phyloP scores from a whole-genome alignment of 2,329 filamentous ascomycete species.

The Aspergillus vadensis region DNA sequence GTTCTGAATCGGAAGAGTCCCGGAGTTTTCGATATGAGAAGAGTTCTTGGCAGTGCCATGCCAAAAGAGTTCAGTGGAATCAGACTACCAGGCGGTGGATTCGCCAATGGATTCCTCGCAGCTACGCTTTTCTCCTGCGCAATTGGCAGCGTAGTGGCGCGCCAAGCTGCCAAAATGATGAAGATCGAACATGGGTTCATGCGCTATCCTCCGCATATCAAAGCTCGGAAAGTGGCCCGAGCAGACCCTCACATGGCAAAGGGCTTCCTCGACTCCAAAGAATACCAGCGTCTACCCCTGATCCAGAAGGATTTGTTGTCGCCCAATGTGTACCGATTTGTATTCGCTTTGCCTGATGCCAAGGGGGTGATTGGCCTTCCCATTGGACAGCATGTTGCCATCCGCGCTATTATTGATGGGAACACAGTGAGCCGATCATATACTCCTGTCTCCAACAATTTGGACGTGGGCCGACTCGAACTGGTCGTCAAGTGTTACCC shows the following conservation, averaged over 20 bases:
- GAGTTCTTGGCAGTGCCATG: not conserved
- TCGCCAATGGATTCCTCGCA: constrained; percentile 25
- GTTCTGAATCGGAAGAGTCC: constrained; percentile 25
- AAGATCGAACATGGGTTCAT: constrained; percentile 31
- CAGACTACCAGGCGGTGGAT: constrained; percentile 21
- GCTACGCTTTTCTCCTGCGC: constrained; percentile 20
- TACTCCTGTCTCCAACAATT: constrained; percentile 47
- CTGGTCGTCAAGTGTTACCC: constrained; percentile 41
- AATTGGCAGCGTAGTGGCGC: constrained; percentile 17
- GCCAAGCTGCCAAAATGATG: constrained; percentile 22
- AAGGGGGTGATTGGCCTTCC: constrained; percentile 55
- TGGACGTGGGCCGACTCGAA: constrained; percentile 36
- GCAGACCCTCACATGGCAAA: constrained; percentile 44
- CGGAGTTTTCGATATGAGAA: not conserved
- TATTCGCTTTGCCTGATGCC: constrained; percentile 52
- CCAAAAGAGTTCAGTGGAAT: constrained; percentile 5
- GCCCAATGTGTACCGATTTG: constrained; percentile 44
- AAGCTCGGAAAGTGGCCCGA: constrained; percentile 41
- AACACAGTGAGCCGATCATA: constrained; percentile 55
- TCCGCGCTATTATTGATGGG: constrained; percentile 52
- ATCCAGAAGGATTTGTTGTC: constrained; percentile 26
- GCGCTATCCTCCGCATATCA: constrained; percentile 42
- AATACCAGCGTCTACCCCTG: constrained; percentile 53
- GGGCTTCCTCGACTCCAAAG: constrained; percentile 54
- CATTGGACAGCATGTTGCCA: constrained; percentile 59